A percentile compares a stretch with the other conserved stretches of the same genome.
These are phyloP conservation scores for Microthlaspi erraticum DNA, from an alignment of 345 rosid species.

Conservation along the genomic window DNA sequence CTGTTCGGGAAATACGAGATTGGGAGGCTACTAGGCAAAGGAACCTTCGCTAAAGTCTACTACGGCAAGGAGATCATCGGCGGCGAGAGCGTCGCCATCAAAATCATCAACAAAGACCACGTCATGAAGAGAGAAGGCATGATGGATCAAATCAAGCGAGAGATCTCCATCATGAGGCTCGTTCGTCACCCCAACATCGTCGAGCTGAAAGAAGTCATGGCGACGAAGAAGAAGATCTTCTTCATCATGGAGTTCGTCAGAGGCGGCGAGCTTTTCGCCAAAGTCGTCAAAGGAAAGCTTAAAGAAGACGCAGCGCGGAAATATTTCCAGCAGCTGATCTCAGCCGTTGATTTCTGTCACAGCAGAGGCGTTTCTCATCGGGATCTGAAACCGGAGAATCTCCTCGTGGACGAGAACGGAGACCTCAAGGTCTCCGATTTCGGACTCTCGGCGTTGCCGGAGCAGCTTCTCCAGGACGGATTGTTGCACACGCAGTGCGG, in stretches of 20 bases:
- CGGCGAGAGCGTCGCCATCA: constrained; percentile 71
- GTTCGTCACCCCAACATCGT: constrained; percentile 79
- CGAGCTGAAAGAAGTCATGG: constrained; percentile 77
- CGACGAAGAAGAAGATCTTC: constrained; percentile 67
- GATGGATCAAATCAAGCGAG: constrained; percentile 79
- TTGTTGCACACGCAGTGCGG: constrained; percentile 88
- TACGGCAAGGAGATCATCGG: constrained; percentile 51
- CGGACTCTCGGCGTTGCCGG: constrained; percentile 76
- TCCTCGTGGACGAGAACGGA: constrained; percentile 69
- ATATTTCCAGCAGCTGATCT: constrained; percentile 73
- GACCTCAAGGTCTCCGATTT: constrained; percentile 79
- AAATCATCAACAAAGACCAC: constrained; percentile 62
- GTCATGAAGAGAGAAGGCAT: constrained; percentile 50
- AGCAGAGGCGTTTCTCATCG: constrained; percentile 83
- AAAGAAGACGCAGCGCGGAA: constrained; percentile 60
- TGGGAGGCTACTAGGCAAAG: constrained; percentile 77
- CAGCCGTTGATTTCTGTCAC: constrained; percentile 80
- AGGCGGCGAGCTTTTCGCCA: constrained; percentile 81
- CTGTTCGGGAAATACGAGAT: constrained; percentile 72
- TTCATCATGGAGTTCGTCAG: constrained; percentile 76
- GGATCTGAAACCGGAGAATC: constrained; percentile 83
- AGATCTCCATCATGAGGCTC: constrained; percentile 74
- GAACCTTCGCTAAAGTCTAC: constrained; percentile 82
- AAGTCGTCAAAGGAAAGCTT: constrained; percentile 62
- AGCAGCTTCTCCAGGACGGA: constrained; percentile 71